A percentile compares a stretch with the other conserved stretches of the same genome.
Evolutionary conservation across 1,284 basidiomycete genomes (phyloP).

Genomic region (Tylopilus sp.): DNA sequence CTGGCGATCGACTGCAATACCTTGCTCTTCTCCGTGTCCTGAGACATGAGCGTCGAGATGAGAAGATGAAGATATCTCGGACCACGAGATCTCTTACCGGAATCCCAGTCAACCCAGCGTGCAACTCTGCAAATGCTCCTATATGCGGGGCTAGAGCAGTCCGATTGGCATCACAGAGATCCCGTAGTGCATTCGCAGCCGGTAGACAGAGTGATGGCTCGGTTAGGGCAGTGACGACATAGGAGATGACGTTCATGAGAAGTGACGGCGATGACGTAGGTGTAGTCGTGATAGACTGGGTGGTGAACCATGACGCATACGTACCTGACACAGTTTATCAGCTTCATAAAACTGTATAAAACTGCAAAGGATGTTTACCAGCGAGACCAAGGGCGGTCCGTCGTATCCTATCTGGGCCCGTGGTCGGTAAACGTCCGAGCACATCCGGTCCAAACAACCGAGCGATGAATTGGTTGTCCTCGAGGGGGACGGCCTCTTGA

Average conservation of each 20-base stretch:
- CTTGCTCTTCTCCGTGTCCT: slow-evolving; percentile 91
- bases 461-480: slow-evolving; percentile 71
- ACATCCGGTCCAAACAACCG: slow-evolving; percentile 79
- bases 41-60: neutral
- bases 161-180: slow-evolving; percentile 90
- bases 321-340: slow-evolving; percentile 55
- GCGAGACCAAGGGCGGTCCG: slow-evolving; percentile 79
- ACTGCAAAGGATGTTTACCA: slow-evolving; percentile 58
- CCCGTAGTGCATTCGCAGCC: slow-evolving; percentile 85
- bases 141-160: slow-evolving; percentile 85
- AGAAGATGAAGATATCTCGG: neutral
- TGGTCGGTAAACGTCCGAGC: slow-evolving; percentile 72
- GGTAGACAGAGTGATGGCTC: slow-evolving; percentile 74
- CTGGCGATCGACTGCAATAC: slow-evolving; percentile 91
- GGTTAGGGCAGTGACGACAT: slow-evolving; percentile 78
- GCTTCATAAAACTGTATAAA: neutral
- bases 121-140: slow-evolving; percentile 83
- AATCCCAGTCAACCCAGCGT: slow-evolving; percentile 78
- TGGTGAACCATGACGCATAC: slow-evolving; percentile 89
- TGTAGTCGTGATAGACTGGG: slow-evolving; percentile 54
- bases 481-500: slow-evolving; percentile 87
- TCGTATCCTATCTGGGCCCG: slow-evolving; percentile 74
- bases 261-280: slow-evolving; percentile 46
- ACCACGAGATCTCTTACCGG: slow-evolving; percentile 62
- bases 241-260: slow-evolving; percentile 57